These are phyloP conservation scores for Alternaria postmessia DNA, from an alignment of 2,329 filamentous ascomycete genomes.

Conservation along the genomic window DNA sequence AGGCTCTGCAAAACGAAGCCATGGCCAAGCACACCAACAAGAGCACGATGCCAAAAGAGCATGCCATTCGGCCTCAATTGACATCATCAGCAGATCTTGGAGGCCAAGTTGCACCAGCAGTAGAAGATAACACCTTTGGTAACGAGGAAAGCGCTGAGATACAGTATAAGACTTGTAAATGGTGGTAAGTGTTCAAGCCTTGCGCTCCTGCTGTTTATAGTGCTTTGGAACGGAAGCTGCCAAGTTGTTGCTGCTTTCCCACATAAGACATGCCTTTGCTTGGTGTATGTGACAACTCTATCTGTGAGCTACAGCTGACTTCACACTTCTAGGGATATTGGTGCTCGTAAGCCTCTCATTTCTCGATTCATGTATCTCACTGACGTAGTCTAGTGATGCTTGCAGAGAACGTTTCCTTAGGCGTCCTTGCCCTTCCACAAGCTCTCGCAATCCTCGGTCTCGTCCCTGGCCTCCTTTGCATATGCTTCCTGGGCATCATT, in stretches of 20 bases:
- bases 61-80: neutral
- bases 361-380: neutral
- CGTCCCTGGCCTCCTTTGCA: constrained; percentile 63
- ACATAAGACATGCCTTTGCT: neutral
- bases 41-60: neutral
- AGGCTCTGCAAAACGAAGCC: neutral
- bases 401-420: constrained; percentile 66
- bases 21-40: neutral
- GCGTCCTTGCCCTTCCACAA: constrained; percentile 64
- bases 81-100: constrained; percentile 20
- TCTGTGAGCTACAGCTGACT: neutral
- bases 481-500: constrained; percentile 62
- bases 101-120: constrained; percentile 9
- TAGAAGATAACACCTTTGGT: constrained; percentile 30
- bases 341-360: constrained; percentile 1
- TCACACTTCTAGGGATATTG: constrained; percentile 5
- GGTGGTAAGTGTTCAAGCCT: constrained; percentile 49
- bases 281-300: neutral
- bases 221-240: neutral
- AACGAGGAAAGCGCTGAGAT: constrained; percentile 51
- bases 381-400: constrained; percentile 57
- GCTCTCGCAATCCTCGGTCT: constrained; percentile 62
- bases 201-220: neutral
- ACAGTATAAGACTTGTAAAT: constrained; percentile 61
- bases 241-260: neutral